Base-by-base conservation (phyloP, 2,329 filamentous ascomycete species). In the Daldinia sp. region DNA sequence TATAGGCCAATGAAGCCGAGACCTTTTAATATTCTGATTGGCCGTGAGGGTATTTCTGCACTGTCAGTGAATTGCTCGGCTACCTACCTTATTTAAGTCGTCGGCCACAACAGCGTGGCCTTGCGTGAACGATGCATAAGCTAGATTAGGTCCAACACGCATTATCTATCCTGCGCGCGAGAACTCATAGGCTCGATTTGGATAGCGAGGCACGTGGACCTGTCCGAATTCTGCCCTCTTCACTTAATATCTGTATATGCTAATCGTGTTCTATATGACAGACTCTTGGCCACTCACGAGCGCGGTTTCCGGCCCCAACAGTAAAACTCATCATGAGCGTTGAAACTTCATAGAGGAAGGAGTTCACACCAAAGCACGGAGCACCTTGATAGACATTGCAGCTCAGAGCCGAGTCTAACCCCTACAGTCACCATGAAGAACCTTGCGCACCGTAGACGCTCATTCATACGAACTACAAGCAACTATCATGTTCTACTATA, bases 161-260 rank as follows among this genome's bases (percentile, higher is more conserved):
- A 52, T 47, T 47, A 48, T 58, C 53, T 63, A 25, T 61, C 35
- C 41, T 63, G 57, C 50, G 63, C 37, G 41, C 32, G 29, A 59
- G 41, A 21, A 56, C 39, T 47, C 17, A 13, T 51, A 57, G 39
- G 37, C 68, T 67, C 49, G 64, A 70, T 67, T 58, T 48, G 61
- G 59, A 67, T 35, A 45, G 23, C 17, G 41, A 56, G 55, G 63
- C 68, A 67, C 66, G 68, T 70, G 63, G 64, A 64, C 53, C 8
- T 55, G 50, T 52, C 49, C 39, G 34, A 55, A 62, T 66, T 27
- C 37, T 53, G 37, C 49, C 37, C 58, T 61, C 58, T 23, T 60
- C 50, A 57, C 34, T 67, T 70, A 66, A 69, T 69, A 64, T 67
- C 60, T 67, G 60, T 58, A 65, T 55, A 52, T 61, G 63, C 56